Evolutionary conservation across 495 filamentous ascomycete genomes (phyloP), one percentile per base, ranked within the genome.

Genomic region (Emericellopsis terricola): DNA sequence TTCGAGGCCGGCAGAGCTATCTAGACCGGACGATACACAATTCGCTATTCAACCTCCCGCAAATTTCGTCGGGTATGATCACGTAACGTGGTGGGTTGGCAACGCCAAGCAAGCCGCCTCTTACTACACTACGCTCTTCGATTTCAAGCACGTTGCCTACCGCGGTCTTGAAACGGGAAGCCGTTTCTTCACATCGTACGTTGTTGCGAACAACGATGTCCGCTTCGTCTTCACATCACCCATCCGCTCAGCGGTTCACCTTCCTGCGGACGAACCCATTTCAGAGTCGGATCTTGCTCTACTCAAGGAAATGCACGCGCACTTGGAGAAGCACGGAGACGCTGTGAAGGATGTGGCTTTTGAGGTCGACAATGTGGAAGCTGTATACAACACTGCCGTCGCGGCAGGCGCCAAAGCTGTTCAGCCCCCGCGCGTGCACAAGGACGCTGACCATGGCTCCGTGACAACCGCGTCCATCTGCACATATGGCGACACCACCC

Each of bases 91-190:
- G 84, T 94, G 81, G 52, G 86, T 94, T 4, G 83, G 83, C 44
- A 94, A 94, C 55, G 86, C 86, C 45, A 93, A 93, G 57, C 84
- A 92, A 65, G 81, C 80, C 0, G 83, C 82, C 28, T 65, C 71
- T 32, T 92, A 76, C 62, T 93, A 89, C 58, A 76, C 76, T 50
- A 75, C 76, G 8, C 76, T 78, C 40, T 76, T 91, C 61, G 83
- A 82, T 27, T 91, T 93, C 64, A 58, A 64, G 38, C 71, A 68
- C 1, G 50, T 92, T 32, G 86, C 86, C 37, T 92, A 89, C 52
- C 65, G 65, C 10, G 85, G 84, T 3, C 74, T 94, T 14, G 85
- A 93, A 50, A 94, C 86, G 0, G 81, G 83, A 42, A 76, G 62
- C 39, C 73, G 84, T 17, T 60, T 60, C 39, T 56, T 80, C 36